Evolutionary conservation across 2,329 filamentous ascomycete genomes (phyloP), one percentile per base, ranked within the genome.

Genomic region (Stachybotrys elegans): DNA sequence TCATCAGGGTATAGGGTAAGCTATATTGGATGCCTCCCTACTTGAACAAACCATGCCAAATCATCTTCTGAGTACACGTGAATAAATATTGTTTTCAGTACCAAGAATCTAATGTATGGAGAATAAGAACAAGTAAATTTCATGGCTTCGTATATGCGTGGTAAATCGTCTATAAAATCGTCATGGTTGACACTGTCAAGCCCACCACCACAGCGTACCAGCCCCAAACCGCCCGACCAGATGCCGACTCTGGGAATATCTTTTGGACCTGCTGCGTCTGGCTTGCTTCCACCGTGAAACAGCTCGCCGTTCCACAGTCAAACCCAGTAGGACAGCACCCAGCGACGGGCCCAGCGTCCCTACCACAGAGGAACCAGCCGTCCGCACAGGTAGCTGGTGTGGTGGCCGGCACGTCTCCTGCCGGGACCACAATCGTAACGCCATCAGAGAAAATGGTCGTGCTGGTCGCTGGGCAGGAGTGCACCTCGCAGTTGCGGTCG

Each of bases 291-390:
- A 60, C 61, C 5, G 80, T 75, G 22, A 81, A 83, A 66, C 88
- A 94, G 60, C 83, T 89, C 19, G 76, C 78, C 17, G 74, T 73
- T 1, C 86, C 89, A 64, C 89, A 95, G 4, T 64, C 65, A 62
- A 84, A 95, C 2, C 88, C 87, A 34, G 67, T 75, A 0, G 90
- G 90, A 71, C 92, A 97, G 62, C 92, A 97, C 6, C 89, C 90
- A 0, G 89, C 82, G 0, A 84, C 79, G 0, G 76, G 69, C n/a
- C 77, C 76, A 0, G 66, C 75, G 3, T 67, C 68, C 12, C 71
- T 44, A 62, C 78, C 54, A 72, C 81, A 78, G 75, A 96, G 51
- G 51, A 79, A 85, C 92, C 92, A 97, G 5, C 89, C 90, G 39
- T 62, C 71, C 0, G 90, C 88, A 59, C 92, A 97, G 1, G 69